These are phyloP conservation scores for Ustilago bromivora DNA, from an alignment of 1,284 basidiomycete species.

Conservation along the genomic window DNA sequence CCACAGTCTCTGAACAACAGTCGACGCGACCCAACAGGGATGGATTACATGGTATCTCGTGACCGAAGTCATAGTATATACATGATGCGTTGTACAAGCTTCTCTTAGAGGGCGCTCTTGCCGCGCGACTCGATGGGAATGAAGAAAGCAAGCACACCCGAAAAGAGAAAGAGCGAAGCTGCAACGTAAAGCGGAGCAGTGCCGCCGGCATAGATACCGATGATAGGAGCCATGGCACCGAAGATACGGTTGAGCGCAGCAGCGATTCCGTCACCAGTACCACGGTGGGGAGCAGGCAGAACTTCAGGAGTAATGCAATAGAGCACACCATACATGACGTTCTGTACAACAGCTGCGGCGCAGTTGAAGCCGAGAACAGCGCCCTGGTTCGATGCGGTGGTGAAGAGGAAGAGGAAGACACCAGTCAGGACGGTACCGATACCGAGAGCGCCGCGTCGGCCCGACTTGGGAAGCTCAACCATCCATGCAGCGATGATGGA, in stretches of 20 bases:
- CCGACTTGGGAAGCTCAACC: slow-evolving; percentile 65
- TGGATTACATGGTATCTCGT: slow-evolving; percentile 22
- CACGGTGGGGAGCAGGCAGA: slow-evolving; percentile 66
- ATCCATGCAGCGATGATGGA: slow-evolving; percentile 66
- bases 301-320: slow-evolving; percentile 66
- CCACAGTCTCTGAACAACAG: not conserved
- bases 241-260: slow-evolving; percentile 64
- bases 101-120: slow-evolving; percentile 38
- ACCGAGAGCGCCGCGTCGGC: slow-evolving; percentile 66
- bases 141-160: slow-evolving; percentile 58
- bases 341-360: slow-evolving; percentile 58
- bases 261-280: slow-evolving; percentile 67
- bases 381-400: slow-evolving; percentile 48
- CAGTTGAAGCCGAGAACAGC: slow-evolving; percentile 65
- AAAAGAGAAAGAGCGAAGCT: slow-evolving; percentile 61
- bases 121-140: slow-evolving; percentile 60
- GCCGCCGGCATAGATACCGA: slow-evolving; percentile 57
- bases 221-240: slow-evolving; percentile 66
- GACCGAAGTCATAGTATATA: not conserved
- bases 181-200: slow-evolving; percentile 59
- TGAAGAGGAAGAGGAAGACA: slow-evolving; percentile 68
- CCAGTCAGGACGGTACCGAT: slow-evolving; percentile 66
- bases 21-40: not conserved
- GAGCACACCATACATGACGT: slow-evolving; percentile 58
- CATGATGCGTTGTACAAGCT: not conserved